phyloP scores from a whole-genome alignment of 2,329 filamentous ascomycete species.

The Aureobasidium sp. region DNA sequence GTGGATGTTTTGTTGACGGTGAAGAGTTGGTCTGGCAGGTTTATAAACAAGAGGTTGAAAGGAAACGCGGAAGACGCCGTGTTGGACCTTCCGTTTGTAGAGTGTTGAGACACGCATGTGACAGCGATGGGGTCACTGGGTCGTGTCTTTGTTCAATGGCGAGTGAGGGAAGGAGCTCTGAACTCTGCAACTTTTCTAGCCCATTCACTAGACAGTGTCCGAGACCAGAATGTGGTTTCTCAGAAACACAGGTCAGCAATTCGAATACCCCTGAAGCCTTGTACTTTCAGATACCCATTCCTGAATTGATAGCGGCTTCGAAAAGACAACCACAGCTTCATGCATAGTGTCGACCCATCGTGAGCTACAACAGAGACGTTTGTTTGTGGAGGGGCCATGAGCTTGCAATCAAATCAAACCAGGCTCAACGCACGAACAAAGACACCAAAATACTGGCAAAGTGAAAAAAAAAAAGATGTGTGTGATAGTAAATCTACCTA shows the following conservation, averaged over 20 bases:
- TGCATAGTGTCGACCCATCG: background rate
- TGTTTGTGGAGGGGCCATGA: background rate
- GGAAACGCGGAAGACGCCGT: background rate
- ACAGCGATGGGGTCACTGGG: background rate
- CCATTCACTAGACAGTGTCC: background rate
- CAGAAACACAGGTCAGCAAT: no score
- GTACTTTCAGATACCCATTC: background rate
- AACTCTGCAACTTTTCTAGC: background rate
- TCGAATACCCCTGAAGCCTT: background rate
- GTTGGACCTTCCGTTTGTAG: slow-evolving; percentile 5
- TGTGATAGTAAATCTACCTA: slow-evolving; percentile 5
- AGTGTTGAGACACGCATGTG: background rate
- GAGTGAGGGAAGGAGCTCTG: background rate
- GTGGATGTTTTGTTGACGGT: background rate
- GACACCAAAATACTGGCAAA: background rate
- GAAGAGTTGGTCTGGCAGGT: background rate
- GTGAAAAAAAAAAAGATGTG: background rate
- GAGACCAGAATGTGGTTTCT: no score
- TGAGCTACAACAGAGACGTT: background rate
- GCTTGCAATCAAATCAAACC: background rate
- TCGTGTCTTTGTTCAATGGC: background rate
- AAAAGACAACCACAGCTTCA: background rate
- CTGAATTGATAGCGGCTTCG: background rate
- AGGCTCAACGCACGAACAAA: background rate
- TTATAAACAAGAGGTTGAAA: background rate